Conservation (phyloP, 345 rosid genomes). For the Bruguiera sexangula region DNA sequence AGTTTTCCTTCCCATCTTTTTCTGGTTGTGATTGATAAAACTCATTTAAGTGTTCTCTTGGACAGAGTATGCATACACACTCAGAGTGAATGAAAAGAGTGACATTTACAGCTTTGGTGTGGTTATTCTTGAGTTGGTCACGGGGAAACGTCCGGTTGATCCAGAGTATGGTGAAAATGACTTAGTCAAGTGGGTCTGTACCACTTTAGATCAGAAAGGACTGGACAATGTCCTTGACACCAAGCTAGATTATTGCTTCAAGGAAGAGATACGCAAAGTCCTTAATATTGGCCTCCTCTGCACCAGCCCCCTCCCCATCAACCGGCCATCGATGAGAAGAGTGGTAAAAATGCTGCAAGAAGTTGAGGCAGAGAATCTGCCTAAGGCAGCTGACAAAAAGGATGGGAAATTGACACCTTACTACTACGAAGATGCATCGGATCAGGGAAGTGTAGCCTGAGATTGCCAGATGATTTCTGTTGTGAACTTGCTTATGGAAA, state of each 20-base stretch:
- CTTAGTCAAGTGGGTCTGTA: conserved; percentile 89
- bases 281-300: conserved; percentile 85
- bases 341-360: conserved; percentile 90
- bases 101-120: conserved; percentile 98
- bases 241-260: conserved; percentile 73
- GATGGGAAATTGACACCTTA: conserved; percentile 90
- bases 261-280: conserved; percentile 77
- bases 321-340: conserved; percentile 95
- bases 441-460: conserved; percentile 79
- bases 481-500: conserved; percentile 6
- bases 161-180: conserved; percentile 91
- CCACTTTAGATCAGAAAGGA: conserved; percentile 74
- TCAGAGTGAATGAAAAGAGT: conserved; percentile 97
- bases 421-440: conserved; percentile 77
- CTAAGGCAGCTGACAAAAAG: conserved; percentile 32
- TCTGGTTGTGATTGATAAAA: not conserved
- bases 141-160: conserved; percentile 72
- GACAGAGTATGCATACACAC: conserved; percentile 95
- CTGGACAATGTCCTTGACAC: conserved; percentile 75
- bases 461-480: not conserved
- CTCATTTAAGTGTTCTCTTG: conserved; percentile 10
- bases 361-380: conserved; percentile 43
- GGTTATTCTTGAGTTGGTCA: conserved; percentile 85
- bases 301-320: conserved; percentile 82
- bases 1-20: not conserved